Percentiles rank a stretch among this genome's conserved stretches.
These are phyloP conservation scores for Hypoxylon sp. DNA, from an alignment of 2,329 filamentous ascomycete genomes.

Conservation along the genomic window DNA sequence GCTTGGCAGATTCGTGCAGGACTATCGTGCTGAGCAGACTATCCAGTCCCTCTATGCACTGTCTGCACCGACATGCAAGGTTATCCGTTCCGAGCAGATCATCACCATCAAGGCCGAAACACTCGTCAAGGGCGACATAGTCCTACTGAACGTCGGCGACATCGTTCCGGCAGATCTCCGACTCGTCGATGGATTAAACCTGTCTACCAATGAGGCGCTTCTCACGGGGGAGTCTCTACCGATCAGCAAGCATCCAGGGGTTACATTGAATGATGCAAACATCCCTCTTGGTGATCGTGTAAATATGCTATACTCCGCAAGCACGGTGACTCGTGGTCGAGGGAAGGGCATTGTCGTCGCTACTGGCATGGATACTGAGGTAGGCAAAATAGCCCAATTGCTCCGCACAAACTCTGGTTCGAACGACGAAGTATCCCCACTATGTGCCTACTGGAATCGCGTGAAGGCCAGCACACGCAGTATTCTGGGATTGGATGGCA, in stretches of 20 bases:
- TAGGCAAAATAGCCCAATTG: slow-evolving; percentile 80
- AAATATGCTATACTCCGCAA: slow-evolving; percentile 79
- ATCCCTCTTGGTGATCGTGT: slow-evolving; percentile 76
- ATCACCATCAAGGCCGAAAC: slow-evolving; percentile 66
- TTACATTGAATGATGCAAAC: slow-evolving; percentile 63
- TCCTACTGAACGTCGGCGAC: slow-evolving; percentile 72
- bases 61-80: slow-evolving; percentile 70
- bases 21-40: slow-evolving; percentile 71
- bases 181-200: slow-evolving; percentile 75
- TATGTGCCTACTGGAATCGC: slow-evolving; percentile 60
- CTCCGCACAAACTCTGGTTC: slow-evolving; percentile 70
- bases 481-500: slow-evolving; percentile 77
- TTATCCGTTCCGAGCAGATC: slow-evolving; percentile 65
- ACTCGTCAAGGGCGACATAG: slow-evolving; percentile 75
- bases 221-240: slow-evolving; percentile 80
- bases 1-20: slow-evolving; percentile 65
- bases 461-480: slow-evolving; percentile 58
- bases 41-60: slow-evolving; percentile 71
- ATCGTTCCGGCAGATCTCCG: slow-evolving; percentile 78
- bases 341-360: slow-evolving; percentile 76
- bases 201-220: slow-evolving; percentile 80
- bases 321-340: slow-evolving; percentile 77
- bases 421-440: slow-evolving; percentile 61
- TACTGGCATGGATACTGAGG: slow-evolving; percentile 80
- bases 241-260: slow-evolving; percentile 73